phyloP scores from a whole-genome alignment of 345 rosid species.

The Arabidopsis thaliana region TAIR10.1 NC_003076.8:13958501-13959000 shows the following conservation, averaged over 20 bases:
- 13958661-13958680: constrained; percentile 71
- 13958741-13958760: constrained; percentile 80
- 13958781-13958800: constrained; percentile 95
- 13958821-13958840: constrained; percentile 71
- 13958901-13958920: neutral
- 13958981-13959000: neutral
- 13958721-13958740: constrained; percentile 74
- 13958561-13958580: constrained; percentile 17
- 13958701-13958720: constrained; percentile 78
- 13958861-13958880: constrained; percentile 52
- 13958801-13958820: constrained; percentile 94
- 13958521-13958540: constrained; percentile 78
- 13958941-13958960: neutral
- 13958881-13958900: constrained; percentile 26
- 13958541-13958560: constrained; percentile 86
- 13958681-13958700: constrained; percentile 83
- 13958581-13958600: neutral
- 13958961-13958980: neutral
- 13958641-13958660: constrained; percentile 87
- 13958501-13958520: constrained; percentile 91
- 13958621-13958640: constrained; percentile 46
- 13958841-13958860: constrained; percentile 40
- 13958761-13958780: constrained; percentile 92
- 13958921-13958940: neutral
- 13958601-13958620: neutral